These are phyloP conservation scores for Tolypocladium album DNA, from an alignment of 2,329 filamentous ascomycete genomes.

Conservation along the genomic window DNA sequence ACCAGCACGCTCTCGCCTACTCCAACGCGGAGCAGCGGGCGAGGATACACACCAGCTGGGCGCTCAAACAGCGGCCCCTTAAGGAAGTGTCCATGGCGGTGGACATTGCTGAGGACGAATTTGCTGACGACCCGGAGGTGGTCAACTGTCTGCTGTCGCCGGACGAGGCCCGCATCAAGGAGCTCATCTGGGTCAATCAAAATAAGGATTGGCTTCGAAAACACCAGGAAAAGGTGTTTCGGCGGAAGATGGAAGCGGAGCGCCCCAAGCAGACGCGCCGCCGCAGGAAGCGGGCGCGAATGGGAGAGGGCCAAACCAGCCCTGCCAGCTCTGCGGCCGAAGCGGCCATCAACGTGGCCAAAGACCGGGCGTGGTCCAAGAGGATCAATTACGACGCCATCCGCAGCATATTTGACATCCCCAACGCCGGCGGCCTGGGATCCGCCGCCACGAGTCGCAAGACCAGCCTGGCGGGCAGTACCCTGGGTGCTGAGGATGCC, in stretches of 20 bases:
- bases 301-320: slow-evolving; percentile 54
- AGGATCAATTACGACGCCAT: slow-evolving; percentile 65
- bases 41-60: slow-evolving; percentile 40
- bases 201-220: slow-evolving; percentile 89
- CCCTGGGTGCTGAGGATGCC: slow-evolving; percentile 22
- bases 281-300: slow-evolving; percentile 42
- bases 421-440: slow-evolving; percentile 32
- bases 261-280: slow-evolving; percentile 47
- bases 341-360: slow-evolving; percentile 57
- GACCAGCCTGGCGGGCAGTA: slow-evolving; percentile 26
- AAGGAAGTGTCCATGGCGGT: slow-evolving; percentile 45
- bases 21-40: slow-evolving; percentile 47
- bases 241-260: slow-evolving; percentile 53
- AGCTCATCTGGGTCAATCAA: slow-evolving; percentile 86
- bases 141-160: slow-evolving; percentile 64
- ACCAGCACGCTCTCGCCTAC: slow-evolving; percentile 45
- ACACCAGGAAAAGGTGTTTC: slow-evolving; percentile 74
- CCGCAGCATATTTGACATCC: slow-evolving; percentile 42
- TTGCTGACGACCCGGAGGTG: slow-evolving; percentile 83
- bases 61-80: slow-evolving; percentile 34
- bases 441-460: slow-evolving; percentile 38
- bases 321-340: slow-evolving; percentile 59
- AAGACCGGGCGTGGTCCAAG: slow-evolving; percentile 58
- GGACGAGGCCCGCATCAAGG: slow-evolving; percentile 71
- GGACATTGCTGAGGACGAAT: slow-evolving; percentile 69